phyloP scores from a whole-genome alignment of 495 filamentous ascomycete species.

The Acidomyces sp. region DNA sequence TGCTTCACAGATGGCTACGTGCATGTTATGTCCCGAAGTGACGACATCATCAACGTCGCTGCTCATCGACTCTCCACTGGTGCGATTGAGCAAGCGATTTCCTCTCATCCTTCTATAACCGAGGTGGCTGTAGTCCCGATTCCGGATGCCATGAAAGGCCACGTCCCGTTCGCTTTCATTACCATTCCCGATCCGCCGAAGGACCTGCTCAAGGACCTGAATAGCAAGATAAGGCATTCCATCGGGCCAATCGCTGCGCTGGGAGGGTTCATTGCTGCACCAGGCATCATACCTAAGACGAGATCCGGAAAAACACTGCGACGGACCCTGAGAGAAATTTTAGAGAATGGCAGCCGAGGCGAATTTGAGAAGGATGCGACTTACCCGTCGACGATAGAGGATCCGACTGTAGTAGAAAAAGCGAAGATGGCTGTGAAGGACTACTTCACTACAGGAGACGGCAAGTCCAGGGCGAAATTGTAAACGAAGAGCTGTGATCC shows the following conservation, averaged over 20 bases:
- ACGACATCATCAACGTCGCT: constrained; percentile 93
- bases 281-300: constrained; percentile 87
- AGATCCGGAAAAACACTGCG: constrained; percentile 76
- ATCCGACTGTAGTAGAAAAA: constrained; percentile 43
- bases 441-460: constrained; percentile 37
- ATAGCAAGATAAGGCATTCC: constrained; percentile 42
- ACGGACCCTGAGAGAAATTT: constrained; percentile 62
- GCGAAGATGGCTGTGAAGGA: constrained; percentile 41
- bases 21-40: constrained; percentile 70
- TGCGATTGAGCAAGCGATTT: constrained; percentile 78
- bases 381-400: constrained; percentile 50
- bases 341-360: constrained; percentile 49
- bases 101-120: constrained; percentile 59
- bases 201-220: constrained; percentile 44
- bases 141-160: constrained; percentile 74
- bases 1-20: constrained; percentile 66
- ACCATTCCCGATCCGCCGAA: constrained; percentile 38
- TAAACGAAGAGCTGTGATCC: background rate
- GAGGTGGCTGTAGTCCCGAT: constrained; percentile 79
- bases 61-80: constrained; percentile 86
- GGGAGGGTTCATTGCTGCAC: constrained; percentile 70
- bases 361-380: constrained; percentile 39
- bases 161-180: constrained; percentile 82
- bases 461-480: constrained; percentile 17
- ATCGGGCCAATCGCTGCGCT: constrained; percentile 79